Percentiles rank a stretch among this genome's conserved stretches.
These are phyloP conservation scores for Cardamine occulta DNA, from an alignment of 345 rosid genomes.

Conservation along the genomic window DNA sequence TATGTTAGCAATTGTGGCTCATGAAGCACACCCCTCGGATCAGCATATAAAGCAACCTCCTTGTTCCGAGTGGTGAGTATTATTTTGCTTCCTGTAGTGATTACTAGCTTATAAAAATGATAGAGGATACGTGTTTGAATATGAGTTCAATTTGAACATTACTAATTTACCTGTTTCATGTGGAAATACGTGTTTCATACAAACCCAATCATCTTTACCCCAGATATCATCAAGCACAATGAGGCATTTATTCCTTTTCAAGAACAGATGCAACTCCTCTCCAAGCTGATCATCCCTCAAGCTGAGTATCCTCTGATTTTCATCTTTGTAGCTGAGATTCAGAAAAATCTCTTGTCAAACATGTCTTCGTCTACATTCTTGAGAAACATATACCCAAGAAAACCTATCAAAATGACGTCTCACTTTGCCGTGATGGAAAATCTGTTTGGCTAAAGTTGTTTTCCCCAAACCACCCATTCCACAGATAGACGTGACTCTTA, in stretches of 20 bases:
- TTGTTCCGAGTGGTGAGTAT: conserved; percentile 53
- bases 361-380: conserved; percentile 44
- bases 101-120: neutral
- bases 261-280: conserved; percentile 34
- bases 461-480: conserved; percentile 75
- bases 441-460: conserved; percentile 53
- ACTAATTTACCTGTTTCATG: conserved; percentile 21
- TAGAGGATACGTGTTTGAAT: neutral
- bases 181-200: conserved; percentile 48
- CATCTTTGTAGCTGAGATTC: conserved; percentile 42
- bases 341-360: conserved; percentile 48
- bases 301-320: conserved; percentile 43
- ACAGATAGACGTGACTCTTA: conserved; percentile 41
- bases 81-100: conserved; percentile 45
- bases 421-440: conserved; percentile 34
- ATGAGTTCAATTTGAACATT: neutral
- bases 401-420: conserved; percentile 46
- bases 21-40: conserved; percentile 37
- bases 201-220: conserved; percentile 49
- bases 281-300: conserved; percentile 49
- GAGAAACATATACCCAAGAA: conserved; percentile 56
- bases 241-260: conserved; percentile 46
- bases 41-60: conserved; percentile 45
- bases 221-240: conserved; percentile 61
- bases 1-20: conserved; percentile 32